A percentile compares a stretch with the other conserved stretches of the same genome.
These are phyloP conservation scores for Effrenium voratum DNA, from an alignment of 73 alveolate genomes.

Conservation along the genomic window DNA sequence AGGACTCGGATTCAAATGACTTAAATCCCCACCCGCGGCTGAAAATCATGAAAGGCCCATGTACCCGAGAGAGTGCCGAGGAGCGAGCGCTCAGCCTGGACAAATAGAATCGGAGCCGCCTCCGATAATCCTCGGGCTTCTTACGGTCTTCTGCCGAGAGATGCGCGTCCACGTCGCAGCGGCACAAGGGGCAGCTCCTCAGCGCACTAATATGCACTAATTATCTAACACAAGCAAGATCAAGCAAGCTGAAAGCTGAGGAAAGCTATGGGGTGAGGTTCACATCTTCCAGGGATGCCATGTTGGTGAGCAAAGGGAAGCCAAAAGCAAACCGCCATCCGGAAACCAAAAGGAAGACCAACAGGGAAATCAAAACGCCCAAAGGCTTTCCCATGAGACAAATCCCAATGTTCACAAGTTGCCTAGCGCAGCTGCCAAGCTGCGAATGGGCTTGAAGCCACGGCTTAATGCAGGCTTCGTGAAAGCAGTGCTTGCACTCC, in stretches of 20 bases:
- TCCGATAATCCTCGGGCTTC: constrained; percentile 69
- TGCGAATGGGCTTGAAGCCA: constrained; percentile 59
- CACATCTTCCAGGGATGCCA: no score
- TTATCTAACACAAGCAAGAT: no score
- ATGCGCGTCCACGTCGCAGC: constrained; percentile 68
- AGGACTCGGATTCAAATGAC: neutral
- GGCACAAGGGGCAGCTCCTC: constrained; percentile 86
- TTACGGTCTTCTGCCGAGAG: neutral
- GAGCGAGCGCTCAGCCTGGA: constrained; percentile 34
- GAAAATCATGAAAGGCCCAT: neutral
- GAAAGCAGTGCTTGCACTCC: constrained; percentile 80
- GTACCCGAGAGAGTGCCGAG: neutral
- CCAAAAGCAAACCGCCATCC: no score
- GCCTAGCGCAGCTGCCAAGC: neutral
- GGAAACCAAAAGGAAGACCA: no score
- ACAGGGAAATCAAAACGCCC: no score
- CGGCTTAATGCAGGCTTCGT: constrained; percentile 31
- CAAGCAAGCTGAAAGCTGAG: no score
- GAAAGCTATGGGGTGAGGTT: no score
- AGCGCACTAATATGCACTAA: no score
- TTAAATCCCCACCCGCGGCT: no score
- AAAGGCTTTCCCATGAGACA: no score
- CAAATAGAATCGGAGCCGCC: constrained; percentile 77
- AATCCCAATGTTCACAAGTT: neutral
- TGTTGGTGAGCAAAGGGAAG: no score